phyloP scores from a whole-genome alignment of 306 rosid species.

The Rubus idaeus region DNA sequence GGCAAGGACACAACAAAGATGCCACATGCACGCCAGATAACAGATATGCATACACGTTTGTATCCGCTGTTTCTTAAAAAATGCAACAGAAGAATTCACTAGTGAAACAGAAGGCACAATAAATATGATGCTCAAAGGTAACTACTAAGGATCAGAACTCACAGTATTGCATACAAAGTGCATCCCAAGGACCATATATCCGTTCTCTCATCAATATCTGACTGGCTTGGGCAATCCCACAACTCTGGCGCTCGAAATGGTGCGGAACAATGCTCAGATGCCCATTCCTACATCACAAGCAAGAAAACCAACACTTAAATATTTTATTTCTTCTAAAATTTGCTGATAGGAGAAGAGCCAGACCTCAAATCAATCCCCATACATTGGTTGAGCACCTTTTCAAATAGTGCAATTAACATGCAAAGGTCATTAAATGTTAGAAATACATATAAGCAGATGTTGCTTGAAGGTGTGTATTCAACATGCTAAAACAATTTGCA shows the following conservation, averaged over 20 bases:
- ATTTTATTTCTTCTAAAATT: not conserved
- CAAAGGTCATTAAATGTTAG: not conserved
- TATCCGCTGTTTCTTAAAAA: not conserved
- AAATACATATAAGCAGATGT: not conserved
- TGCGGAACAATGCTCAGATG: slow-evolving; percentile 94
- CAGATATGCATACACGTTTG: not conserved
- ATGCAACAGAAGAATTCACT: not conserved
- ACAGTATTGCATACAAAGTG: slow-evolving; percentile 97
- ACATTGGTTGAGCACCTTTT: not conserved
- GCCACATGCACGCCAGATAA: not conserved
- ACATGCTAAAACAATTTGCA: not conserved
- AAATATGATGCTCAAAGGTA: not conserved
- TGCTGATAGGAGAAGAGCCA: not conserved
- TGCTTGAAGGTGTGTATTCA: not conserved
- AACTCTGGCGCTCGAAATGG: slow-evolving; percentile 98
- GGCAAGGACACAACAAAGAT: not conserved
- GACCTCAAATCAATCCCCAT: not conserved
- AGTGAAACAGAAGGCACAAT: not conserved
- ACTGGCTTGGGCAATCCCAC: slow-evolving; percentile 97
- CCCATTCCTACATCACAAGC: slow-evolving; percentile 82
- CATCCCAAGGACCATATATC: slow-evolving; percentile 98
- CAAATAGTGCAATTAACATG: not conserved
- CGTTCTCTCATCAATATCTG: slow-evolving; percentile 90
- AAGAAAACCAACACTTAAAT: slow-evolving; percentile 9
- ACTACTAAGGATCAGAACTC: slow-evolving; percentile 36